Evolutionary conservation across 2,329 filamentous ascomycete genomes (phyloP).

Genomic region (Coniochaeta sp.): DNA sequence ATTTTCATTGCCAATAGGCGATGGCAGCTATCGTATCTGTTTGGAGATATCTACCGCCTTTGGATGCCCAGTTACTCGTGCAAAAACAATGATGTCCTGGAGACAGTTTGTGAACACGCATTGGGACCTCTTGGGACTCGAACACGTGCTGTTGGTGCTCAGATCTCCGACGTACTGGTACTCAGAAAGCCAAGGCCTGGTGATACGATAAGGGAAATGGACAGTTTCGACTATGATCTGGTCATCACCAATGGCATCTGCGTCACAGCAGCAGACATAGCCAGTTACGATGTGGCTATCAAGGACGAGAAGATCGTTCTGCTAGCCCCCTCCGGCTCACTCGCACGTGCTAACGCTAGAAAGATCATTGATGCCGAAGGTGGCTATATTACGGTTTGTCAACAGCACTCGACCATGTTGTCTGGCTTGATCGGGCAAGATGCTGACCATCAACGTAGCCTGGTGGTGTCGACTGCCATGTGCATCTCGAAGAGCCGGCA

Average conservation of each 20-base stretch:
- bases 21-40: no score
- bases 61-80: no score
- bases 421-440: background rate
- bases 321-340: constrained; percentile 27
- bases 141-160: no score
- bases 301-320: constrained; percentile 33
- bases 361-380: constrained; percentile 32
- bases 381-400: constrained; percentile 29
- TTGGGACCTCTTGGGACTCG: no score
- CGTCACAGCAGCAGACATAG: background rate
- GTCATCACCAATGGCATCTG: constrained; percentile 1
- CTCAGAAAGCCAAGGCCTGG: no score
- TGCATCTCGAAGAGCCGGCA: constrained; percentile 30
- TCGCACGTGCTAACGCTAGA: constrained; percentile 18
- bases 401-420: background rate
- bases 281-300: constrained; percentile 11
- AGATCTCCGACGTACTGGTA: no score
- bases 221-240: background rate
- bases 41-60: no score
- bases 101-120: no score
- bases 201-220: background rate
- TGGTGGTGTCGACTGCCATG: constrained; percentile 31
- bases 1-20: no score
- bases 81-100: no score
- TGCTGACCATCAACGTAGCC: constrained; percentile 9